These are phyloP conservation scores for Trichoderma sp. DNA, from an alignment of 2,329 filamentous ascomycete species.

Conservation along the genomic window DNA sequence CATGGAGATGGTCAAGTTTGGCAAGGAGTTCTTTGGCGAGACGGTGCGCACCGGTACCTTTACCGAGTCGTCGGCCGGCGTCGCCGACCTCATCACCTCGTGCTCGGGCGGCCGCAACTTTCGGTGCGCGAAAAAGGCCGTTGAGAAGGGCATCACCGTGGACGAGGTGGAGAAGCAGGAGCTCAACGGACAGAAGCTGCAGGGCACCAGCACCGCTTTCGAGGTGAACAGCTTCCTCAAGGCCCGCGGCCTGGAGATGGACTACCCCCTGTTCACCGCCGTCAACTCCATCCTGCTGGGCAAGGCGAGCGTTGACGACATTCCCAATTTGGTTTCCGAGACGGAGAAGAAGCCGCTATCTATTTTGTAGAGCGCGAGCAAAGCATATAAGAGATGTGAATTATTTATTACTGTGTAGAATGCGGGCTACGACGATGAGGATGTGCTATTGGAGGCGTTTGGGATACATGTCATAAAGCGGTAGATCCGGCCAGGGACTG, in stretches of 20 bases:
- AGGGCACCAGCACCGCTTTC: slow-evolving; percentile 87
- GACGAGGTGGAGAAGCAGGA: slow-evolving; percentile 86
- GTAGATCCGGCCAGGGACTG: slow-evolving; percentile 13
- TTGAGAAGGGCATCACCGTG: slow-evolving; percentile 77
- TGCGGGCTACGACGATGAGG: background rate
- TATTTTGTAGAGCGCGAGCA: slow-evolving; percentile 4
- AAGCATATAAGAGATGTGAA: background rate
- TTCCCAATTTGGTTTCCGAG: slow-evolving; percentile 66
- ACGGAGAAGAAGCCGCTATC: slow-evolving; percentile 4
- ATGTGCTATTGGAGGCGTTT: slow-evolving; percentile 8
- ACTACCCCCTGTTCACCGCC: slow-evolving; percentile 91
- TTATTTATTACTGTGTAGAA: background rate
- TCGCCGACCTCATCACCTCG: slow-evolving; percentile 93
- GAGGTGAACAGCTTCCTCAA: slow-evolving; percentile 91
- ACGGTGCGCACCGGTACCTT: slow-evolving; percentile 83
- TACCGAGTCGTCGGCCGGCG: slow-evolving; percentile 93
- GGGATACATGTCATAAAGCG: slow-evolving; percentile 24
- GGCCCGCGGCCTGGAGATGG: slow-evolving; percentile 71
- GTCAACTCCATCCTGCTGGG: slow-evolving; percentile 80
- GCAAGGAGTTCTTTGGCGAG: slow-evolving; percentile 86
- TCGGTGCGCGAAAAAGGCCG: slow-evolving; percentile 85
- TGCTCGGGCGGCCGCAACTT: slow-evolving; percentile 93
- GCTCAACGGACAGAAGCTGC: slow-evolving; percentile 94
- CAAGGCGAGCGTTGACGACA: slow-evolving; percentile 75
- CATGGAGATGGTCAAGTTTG: slow-evolving; percentile 95